Evolutionary conservation across 1,139 yeast genomes (phyloP).

Genomic region (Citeromyces siamensis): DNA sequence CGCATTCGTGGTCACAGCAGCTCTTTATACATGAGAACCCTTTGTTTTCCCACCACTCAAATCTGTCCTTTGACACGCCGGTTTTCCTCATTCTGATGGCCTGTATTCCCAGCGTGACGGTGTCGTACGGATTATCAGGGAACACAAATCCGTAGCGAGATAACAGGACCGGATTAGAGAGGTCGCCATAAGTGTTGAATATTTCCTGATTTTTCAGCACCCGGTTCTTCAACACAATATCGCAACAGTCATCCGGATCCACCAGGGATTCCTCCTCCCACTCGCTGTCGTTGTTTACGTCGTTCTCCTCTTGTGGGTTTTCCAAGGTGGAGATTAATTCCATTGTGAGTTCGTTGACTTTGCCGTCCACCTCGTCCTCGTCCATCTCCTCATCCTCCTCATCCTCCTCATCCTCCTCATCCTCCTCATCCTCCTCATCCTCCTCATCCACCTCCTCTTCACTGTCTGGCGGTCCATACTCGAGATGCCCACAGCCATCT

Average conservation of each 20-base stretch:
- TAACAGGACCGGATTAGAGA: conserved; percentile 50
- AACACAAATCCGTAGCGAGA: conserved; percentile 70
- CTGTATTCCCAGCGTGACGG: conserved; percentile 44
- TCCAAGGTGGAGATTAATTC: neutral
- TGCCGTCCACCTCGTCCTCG: conserved; percentile 8
- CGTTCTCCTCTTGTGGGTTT: conserved; percentile 7
- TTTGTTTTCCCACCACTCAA: conserved; percentile 51
- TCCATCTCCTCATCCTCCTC: conserved; percentile 20
- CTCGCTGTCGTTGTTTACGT: conserved; percentile 8
- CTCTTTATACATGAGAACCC: conserved; percentile 37
- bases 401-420: conserved; percentile 11
- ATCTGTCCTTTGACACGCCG: conserved; percentile 27
- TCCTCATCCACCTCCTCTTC: conserved; percentile 17
- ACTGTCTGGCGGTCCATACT: conserved; percentile 17
- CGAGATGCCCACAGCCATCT: conserved; percentile 38
- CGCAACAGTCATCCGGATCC: conserved; percentile 38
- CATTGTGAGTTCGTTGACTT: conserved; percentile 4
- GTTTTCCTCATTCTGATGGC: conserved; percentile 28
- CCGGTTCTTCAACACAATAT: conserved; percentile 30
- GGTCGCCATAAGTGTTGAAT: conserved; percentile 69
- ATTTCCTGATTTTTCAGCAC: conserved; percentile 43
- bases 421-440: conserved; percentile 14
- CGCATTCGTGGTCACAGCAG: conserved; percentile 12
- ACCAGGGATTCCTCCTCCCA: conserved; percentile 12
- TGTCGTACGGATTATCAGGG: conserved; percentile 41